phyloP scores from a whole-genome alignment of 2,329 filamentous ascomycete genomes.

The Xylariaceae sp. region DNA sequence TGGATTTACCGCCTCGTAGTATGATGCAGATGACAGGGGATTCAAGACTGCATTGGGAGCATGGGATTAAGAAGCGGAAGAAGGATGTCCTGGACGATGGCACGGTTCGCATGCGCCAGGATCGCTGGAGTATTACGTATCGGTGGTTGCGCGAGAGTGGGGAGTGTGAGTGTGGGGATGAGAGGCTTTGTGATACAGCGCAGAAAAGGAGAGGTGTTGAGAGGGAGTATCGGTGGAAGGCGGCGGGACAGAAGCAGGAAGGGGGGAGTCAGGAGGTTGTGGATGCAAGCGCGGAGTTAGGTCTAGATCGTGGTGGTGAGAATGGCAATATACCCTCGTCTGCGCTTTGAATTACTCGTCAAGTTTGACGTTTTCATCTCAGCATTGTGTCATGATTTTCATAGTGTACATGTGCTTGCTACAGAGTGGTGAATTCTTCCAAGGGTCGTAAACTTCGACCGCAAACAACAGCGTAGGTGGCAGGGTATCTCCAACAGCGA shows the following conservation, averaged over 20 bases:
- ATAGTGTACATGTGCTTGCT: no score
- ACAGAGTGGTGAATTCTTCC: not conserved
- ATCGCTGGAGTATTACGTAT: constrained; percentile 53
- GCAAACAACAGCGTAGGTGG: not conserved
- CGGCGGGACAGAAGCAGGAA: not conserved
- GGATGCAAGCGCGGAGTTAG: not conserved
- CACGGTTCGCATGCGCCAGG: constrained; percentile 37
- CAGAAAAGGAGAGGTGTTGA: constrained; percentile 42
- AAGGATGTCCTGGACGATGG: constrained; percentile 45
- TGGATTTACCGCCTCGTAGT: constrained; percentile 45
- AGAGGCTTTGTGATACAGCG: constrained; percentile 47
- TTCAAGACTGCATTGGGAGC: constrained; percentile 50
- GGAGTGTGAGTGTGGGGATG: constrained; percentile 47
- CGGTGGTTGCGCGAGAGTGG: constrained; percentile 45
- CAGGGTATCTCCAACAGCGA: not conserved
- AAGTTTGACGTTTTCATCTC: not conserved
- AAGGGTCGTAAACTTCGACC: no score
- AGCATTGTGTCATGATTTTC: not conserved
- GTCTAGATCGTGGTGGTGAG: not conserved
- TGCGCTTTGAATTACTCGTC: not conserved
- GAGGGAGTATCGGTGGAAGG: constrained; percentile 47
- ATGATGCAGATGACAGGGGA: constrained; percentile 49
- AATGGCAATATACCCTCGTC: constrained; percentile 10
- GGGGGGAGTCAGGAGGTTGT: not conserved
- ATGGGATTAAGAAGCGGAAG: constrained; percentile 50